phyloP scores from a whole-genome alignment of 2,329 filamentous ascomycete genomes.

The Ascomycota sp. region DNA sequence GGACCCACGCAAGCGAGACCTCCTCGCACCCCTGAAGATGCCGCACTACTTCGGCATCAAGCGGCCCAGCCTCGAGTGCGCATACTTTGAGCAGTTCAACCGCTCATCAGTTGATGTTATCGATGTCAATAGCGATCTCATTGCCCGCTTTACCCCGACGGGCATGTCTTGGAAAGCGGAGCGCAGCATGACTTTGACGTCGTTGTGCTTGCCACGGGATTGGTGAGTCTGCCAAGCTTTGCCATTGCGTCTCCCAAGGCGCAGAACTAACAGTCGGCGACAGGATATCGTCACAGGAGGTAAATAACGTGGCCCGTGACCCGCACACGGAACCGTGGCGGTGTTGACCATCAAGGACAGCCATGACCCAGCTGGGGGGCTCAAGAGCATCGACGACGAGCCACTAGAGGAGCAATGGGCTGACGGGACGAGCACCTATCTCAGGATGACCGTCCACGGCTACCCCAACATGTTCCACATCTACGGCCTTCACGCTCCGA shows the following conservation, averaged over 20 bases:
- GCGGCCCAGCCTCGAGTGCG: slow-evolving; percentile 20
- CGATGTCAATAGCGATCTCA: slow-evolving; percentile 18
- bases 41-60: slow-evolving; percentile 35
- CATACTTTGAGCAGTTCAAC: slow-evolving; percentile 28
- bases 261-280: too few species aligned
- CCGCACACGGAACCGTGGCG: too few species aligned
- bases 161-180: slow-evolving; percentile 20
- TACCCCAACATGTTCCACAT: slow-evolving; percentile 31
- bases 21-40: slow-evolving; percentile 30
- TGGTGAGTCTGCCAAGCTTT: slow-evolving; percentile 12
- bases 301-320: too few species aligned
- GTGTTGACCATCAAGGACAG: too few species aligned
- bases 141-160: slow-evolving; percentile 19
- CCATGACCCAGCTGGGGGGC: slow-evolving; percentile 23
- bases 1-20: slow-evolving; percentile 24
- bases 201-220: slow-evolving; percentile 23
- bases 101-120: slow-evolving; percentile 20
- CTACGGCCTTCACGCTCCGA: slow-evolving; percentile 37
- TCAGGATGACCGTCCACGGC: slow-evolving; percentile 20
- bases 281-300: slow-evolving; percentile 16
- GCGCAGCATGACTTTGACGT: slow-evolving; percentile 21
- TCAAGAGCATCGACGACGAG: slow-evolving; percentile 17
- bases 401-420: slow-evolving; percentile 22
- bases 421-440: slow-evolving; percentile 19
- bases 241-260: not conserved